phyloP scores from a whole-genome alignment of 2,329 filamentous ascomycete genomes.

The Fusarium mangiferae region DNA sequence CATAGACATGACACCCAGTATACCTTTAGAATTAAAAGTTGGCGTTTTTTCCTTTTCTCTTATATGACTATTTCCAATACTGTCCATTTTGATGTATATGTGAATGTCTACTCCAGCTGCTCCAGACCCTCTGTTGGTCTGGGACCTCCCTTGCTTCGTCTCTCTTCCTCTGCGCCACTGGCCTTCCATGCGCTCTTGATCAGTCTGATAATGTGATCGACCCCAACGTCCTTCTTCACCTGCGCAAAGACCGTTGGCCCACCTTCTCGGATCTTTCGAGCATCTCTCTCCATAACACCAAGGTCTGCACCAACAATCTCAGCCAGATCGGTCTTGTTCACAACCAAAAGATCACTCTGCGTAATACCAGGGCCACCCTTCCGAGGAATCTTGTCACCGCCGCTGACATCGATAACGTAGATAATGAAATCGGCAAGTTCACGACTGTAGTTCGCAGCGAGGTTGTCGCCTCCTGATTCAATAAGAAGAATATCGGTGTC shows the following conservation, averaged over 20 bases:
- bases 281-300: constrained; percentile 92
- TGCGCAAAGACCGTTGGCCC: constrained; percentile 96
- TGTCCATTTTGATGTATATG: not conserved
- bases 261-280: constrained; percentile 92
- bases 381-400: constrained; percentile 94
- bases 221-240: constrained; percentile 90
- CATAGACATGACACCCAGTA: constrained; percentile 44
- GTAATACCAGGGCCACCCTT: constrained; percentile 98
- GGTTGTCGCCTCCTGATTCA: constrained; percentile 94
- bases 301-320: constrained; percentile 91
- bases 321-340: constrained; percentile 97
- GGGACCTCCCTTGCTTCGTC: constrained; percentile 65
- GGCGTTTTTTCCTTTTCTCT: constrained; percentile 38
- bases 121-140: constrained; percentile 67
- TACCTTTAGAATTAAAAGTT: constrained; percentile 45
- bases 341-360: constrained; percentile 90
- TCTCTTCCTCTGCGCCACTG: constrained; percentile 78
- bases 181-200: constrained; percentile 93
- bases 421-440: constrained; percentile 98
- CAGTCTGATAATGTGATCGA: constrained; percentile 87
- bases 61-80: constrained; percentile 4
- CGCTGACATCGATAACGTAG: constrained; percentile 97
- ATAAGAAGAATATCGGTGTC: constrained; percentile 87
- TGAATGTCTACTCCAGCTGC: constrained; percentile 46
- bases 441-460: constrained; percentile 94